These are phyloP conservation scores for Boletus edulis DNA, from an alignment of 768 basidiomycete species.

Conservation along the genomic window DNA sequence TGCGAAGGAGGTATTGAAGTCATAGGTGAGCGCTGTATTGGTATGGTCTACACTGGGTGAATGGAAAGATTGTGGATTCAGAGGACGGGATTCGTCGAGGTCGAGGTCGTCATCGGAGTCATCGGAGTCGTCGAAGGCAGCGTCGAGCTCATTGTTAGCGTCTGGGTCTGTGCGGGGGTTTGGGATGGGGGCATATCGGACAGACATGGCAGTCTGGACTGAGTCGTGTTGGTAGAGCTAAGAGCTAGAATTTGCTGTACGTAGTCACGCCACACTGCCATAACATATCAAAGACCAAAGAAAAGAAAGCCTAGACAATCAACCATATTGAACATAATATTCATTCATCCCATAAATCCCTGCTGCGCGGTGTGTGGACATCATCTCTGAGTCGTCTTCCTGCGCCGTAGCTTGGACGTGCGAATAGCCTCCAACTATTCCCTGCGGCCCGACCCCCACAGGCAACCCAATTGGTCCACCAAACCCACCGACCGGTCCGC, in stretches of 20 bases:
- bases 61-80: conserved; percentile 42
- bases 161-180: conserved; percentile 50
- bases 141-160: conserved; percentile 69
- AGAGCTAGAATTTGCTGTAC: background rate
- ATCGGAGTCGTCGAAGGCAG: conserved; percentile 81
- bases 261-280: conserved; percentile 10
- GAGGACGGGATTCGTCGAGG: conserved; percentile 45
- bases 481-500: conserved; percentile 30
- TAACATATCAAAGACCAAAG: too few species aligned
- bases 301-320: background rate
- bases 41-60: conserved; percentile 9
- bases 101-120: conserved; percentile 46
- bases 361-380: conserved; percentile 13
- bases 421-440: conserved; percentile 14
- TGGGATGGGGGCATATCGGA: conserved; percentile 68
- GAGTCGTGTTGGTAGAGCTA: background rate
- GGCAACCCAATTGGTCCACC: conserved; percentile 27
- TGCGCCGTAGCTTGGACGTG: conserved; percentile 9
- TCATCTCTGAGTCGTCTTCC: conserved; percentile 12
- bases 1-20: conserved; percentile 65
- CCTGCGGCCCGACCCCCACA: conserved; percentile 21
- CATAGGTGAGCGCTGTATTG: conserved; percentile 49
- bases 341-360: conserved; percentile 17
- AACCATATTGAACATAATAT: background rate
- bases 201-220: conserved; percentile 37